A percentile compares a stretch with the other conserved stretches of the same genome.
These are phyloP conservation scores for Cordyceps militaris DNA, from an alignment of 2,329 filamentous ascomycete genomes.

Conservation along the genomic window DNA sequence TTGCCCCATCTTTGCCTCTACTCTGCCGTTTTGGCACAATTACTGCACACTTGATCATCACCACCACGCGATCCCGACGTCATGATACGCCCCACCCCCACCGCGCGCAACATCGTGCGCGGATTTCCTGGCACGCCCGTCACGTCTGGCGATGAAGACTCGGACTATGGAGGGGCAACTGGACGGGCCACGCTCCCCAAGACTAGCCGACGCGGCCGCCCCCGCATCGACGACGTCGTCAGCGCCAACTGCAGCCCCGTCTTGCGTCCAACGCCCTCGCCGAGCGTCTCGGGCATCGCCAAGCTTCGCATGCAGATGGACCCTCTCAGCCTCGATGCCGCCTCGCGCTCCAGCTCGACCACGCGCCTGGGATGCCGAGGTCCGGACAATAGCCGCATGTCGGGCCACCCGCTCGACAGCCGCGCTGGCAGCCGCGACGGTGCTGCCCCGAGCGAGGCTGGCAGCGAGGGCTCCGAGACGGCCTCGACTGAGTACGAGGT, in stretches of 20 bases:
- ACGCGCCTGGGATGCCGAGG: conserved; percentile 42
- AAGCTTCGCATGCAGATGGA: conserved; percentile 78
- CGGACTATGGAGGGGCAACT: conserved; percentile 34
- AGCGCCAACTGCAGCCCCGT: conserved; percentile 58
- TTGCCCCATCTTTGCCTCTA: neutral
- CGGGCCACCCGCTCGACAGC: conserved; percentile 50
- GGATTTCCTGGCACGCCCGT: conserved; percentile 49
- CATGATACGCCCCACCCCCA: conserved; percentile 42
- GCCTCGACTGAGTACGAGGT: conserved; percentile 74
- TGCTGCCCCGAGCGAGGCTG: conserved; percentile 43
- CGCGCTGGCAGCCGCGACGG: conserved; percentile 50
- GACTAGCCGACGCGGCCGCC: conserved; percentile 32
- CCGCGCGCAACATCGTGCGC: conserved; percentile 48
- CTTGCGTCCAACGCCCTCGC: conserved; percentile 45
- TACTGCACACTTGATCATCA: no score
- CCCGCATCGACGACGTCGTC: conserved; percentile 48
- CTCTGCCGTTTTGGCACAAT: no score
- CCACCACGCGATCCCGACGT: conserved; percentile 8
- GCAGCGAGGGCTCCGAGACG: conserved; percentile 59
- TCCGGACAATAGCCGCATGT: conserved; percentile 22
- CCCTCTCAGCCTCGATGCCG: conserved; percentile 58
- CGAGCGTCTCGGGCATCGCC: conserved; percentile 65
- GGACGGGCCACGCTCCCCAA: conserved; percentile 31
- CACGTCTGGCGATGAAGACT: conserved; percentile 52
- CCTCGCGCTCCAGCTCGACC: conserved; percentile 49